A percentile compares a stretch with the other conserved stretches of the same genome.
These are phyloP conservation scores for Violaceomyces palustris DNA, from an alignment of 1,284 basidiomycete species.

Conservation along the genomic window DNA sequence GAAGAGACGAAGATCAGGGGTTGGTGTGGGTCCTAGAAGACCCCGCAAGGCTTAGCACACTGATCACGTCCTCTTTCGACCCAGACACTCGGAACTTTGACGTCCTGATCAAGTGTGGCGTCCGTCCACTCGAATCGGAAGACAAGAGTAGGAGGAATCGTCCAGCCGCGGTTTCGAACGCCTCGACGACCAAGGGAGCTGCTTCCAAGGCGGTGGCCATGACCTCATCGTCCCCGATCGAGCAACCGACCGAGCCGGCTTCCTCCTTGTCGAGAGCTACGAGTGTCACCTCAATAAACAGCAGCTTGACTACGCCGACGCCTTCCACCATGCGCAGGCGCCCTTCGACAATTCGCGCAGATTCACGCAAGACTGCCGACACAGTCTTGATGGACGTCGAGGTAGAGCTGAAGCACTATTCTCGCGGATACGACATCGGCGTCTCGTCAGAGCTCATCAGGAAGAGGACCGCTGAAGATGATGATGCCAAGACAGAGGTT, in stretches of 20 bases:
- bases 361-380: constrained; percentile 24
- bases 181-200: constrained; percentile 22
- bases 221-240: too few species aligned
- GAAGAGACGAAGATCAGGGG: constrained; percentile 40
- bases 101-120: constrained; percentile 4
- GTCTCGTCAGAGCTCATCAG: constrained; percentile 24
- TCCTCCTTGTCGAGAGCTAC: constrained; percentile 23
- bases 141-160: constrained; percentile 1
- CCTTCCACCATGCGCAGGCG: constrained; percentile 18
- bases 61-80: constrained; percentile 33
- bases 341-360: constrained; percentile 23
- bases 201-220: constrained; percentile 24
- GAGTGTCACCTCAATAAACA: constrained; percentile 25
- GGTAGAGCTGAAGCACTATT: constrained; percentile 47
- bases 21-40: constrained; percentile 22
- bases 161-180: constrained; percentile 20
- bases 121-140: background rate
- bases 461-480: constrained; percentile 1
- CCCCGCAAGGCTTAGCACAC: constrained; percentile 15
- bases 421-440: constrained; percentile 44
- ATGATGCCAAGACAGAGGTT: background rate
- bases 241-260: too few species aligned
- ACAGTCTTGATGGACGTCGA: constrained; percentile 42
- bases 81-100: constrained; percentile 11
- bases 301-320: constrained; percentile 9